Percentiles rank a stretch among this genome's conserved stretches.
Conservation (phyloP, 2,329 filamentous ascomycete genomes). For the Ceratocystis ficicola region DNA sequence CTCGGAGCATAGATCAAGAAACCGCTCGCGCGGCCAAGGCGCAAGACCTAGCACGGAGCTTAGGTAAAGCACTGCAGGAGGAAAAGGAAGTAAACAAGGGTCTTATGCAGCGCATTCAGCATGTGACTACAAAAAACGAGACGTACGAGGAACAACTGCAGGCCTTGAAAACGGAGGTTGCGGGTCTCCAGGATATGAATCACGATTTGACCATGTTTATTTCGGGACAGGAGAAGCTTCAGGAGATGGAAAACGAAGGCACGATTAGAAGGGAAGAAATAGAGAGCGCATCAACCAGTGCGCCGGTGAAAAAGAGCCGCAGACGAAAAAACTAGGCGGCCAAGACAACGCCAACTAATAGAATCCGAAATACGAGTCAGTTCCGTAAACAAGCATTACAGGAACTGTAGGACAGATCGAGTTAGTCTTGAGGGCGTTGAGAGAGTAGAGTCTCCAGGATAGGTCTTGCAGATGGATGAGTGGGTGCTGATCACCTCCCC, state of each 20-base stretch:
- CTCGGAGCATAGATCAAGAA: conserved; percentile 55
- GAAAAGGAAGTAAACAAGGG: conserved; percentile 76
- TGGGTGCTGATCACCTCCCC: neutral
- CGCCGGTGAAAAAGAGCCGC: conserved; percentile 47
- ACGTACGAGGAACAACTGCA: conserved; percentile 45
- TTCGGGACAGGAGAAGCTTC: conserved; percentile 67
- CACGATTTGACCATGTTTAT: conserved; percentile 81
- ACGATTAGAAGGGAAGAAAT: conserved; percentile 56
- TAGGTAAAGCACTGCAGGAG: conserved; percentile 67
- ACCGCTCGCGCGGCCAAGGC: conserved; percentile 58
- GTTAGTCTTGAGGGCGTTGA: too few relatives aligned
- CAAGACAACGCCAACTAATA: neutral
- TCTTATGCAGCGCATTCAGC: conserved; percentile 68
- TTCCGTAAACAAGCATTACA: neutral
- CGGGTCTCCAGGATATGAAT: conserved; percentile 73
- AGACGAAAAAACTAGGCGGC: conserved; percentile 35
- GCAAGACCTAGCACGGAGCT: conserved; percentile 59
- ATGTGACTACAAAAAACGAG: conserved; percentile 53
- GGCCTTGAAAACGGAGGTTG: conserved; percentile 49
- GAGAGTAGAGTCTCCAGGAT: neutral
- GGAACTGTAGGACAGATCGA: neutral
- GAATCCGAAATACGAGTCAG: neutral
- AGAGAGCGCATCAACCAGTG: conserved; percentile 56
- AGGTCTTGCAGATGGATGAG: neutral
- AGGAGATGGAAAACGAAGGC: conserved; percentile 52